Conservation (phyloP, 1,284 basidiomycete genomes). For the Paramarasmius palmivorus region DNA sequence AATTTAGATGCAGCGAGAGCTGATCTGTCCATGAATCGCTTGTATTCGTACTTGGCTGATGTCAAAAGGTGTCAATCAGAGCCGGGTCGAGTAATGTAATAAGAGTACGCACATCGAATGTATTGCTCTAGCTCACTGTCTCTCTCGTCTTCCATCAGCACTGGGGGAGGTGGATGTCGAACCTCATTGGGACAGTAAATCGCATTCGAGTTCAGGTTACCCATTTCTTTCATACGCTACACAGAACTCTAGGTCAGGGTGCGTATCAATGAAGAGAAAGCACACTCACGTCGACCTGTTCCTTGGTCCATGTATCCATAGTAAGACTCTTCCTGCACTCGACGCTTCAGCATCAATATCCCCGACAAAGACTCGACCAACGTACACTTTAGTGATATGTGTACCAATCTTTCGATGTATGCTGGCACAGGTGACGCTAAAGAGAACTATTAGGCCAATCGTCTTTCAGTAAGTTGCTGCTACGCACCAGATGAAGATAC, state of each 20-base stretch:
- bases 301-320: slow-evolving; percentile 82
- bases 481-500: slow-evolving; percentile 77
- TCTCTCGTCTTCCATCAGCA: slow-evolving; percentile 74
- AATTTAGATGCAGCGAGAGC: slow-evolving; percentile 45
- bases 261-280: slow-evolving; percentile 12
- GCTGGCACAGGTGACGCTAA: slow-evolving; percentile 78
- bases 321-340: slow-evolving; percentile 74
- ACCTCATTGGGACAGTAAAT: slow-evolving; percentile 77
- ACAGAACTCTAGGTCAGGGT: slow-evolving; percentile 10
- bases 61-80: slow-evolving; percentile 1
- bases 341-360: slow-evolving; percentile 1
- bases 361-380: slow-evolving; percentile 20
- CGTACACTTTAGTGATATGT: slow-evolving; percentile 82
- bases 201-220: slow-evolving; percentile 76
- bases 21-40: slow-evolving; percentile 55
- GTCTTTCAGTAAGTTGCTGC: too few relatives aligned
- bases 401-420: slow-evolving; percentile 89
- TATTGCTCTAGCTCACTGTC: slow-evolving; percentile 85
- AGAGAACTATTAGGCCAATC: neutral
- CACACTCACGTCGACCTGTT: slow-evolving; percentile 72
- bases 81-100: neutral
- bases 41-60: slow-evolving; percentile 75
- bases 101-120: slow-evolving; percentile 64
- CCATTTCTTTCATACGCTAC: slow-evolving; percentile 71
- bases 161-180: slow-evolving; percentile 76